Evolutionary conservation across 495 filamentous ascomycete genomes (phyloP).

Genomic region (Annulohypoxylon moriforme): DNA sequence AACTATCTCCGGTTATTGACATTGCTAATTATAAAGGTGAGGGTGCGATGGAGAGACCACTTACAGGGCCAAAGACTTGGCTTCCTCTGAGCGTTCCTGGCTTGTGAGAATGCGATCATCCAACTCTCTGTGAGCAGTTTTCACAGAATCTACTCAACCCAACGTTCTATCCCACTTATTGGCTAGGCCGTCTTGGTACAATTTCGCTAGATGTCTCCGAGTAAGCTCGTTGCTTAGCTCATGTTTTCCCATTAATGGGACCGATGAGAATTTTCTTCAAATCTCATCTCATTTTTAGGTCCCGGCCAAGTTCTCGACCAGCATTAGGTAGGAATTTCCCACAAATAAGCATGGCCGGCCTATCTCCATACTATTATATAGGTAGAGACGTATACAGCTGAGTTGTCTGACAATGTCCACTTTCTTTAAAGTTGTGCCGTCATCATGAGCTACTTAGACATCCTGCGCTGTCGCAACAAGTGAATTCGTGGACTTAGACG

Average conservation of each 20-base stretch:
- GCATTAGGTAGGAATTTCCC: conserved; percentile 5
- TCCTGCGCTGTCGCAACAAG: neutral
- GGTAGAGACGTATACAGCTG: neutral
- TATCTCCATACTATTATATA: neutral
- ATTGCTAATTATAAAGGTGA: neutral
- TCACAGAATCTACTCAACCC: neutral
- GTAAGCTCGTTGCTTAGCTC: conserved; percentile 4
- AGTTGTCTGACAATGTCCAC: conserved; percentile 2
- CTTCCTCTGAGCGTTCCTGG: neutral
- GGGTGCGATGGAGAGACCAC: neutral
- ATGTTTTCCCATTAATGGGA: neutral
- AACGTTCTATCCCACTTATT: neutral
- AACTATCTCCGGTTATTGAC: neutral
- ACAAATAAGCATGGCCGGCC: neutral
- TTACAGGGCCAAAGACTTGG: neutral
- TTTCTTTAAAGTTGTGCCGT: conserved; percentile 5
- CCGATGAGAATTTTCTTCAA: conserved; percentile 1
- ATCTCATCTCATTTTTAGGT: neutral
- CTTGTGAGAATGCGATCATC: neutral
- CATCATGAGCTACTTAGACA: neutral
- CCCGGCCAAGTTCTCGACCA: neutral
- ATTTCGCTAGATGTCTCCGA: neutral
- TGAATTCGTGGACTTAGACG: neutral
- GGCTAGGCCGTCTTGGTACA: neutral
- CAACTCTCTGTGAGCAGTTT: neutral